phyloP scores from a whole-genome alignment of 2,329 filamentous ascomycete genomes.

The Cytospora schulzeri region DNA sequence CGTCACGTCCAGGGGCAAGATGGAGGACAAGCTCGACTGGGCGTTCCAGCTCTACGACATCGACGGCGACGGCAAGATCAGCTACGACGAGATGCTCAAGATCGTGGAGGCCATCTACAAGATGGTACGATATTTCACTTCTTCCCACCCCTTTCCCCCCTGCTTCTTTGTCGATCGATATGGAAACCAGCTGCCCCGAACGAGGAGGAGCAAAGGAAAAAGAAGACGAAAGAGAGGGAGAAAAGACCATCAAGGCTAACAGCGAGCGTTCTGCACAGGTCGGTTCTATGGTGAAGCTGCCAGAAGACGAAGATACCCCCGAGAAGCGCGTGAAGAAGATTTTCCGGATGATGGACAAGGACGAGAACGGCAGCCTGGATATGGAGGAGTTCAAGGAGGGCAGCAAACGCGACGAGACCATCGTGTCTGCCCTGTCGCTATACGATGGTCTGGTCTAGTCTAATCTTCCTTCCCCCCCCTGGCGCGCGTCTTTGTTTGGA shows the following conservation, averaged over 20 bases:
- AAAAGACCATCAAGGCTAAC: background rate
- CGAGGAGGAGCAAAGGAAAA: too few relatives aligned
- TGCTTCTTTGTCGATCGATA: background rate
- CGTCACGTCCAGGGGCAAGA: conserved; percentile 94
- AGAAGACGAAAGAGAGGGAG: too few relatives aligned
- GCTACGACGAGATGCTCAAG: conserved; percentile 97
- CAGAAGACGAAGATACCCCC: conserved; percentile 97
- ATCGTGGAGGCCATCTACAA: conserved; percentile 99
- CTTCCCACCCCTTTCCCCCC: background rate
- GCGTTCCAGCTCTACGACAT: conserved; percentile 99
- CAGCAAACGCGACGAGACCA: conserved; percentile 97
- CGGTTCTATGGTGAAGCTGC: conserved; percentile 98
- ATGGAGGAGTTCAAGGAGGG: conserved; percentile 99
- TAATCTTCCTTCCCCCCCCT: conserved; percentile 41
- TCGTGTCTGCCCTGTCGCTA: conserved; percentile 92
- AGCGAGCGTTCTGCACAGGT: conserved; percentile 60
- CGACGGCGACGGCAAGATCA: conserved; percentile 98
- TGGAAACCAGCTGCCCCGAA: background rate
- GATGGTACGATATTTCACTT: conserved; percentile 70
- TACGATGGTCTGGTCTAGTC: conserved; percentile 96
- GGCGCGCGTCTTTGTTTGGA: too few relatives aligned
- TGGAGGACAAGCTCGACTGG: conserved; percentile 99
- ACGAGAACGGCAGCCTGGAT: conserved; percentile 95
- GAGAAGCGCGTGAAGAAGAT: conserved; percentile 98
- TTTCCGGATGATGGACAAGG: conserved; percentile 99